These are phyloP conservation scores for Astrothelium macrocarpum DNA, from an alignment of 495 filamentous ascomycete genomes.

Conservation along the genomic window DNA sequence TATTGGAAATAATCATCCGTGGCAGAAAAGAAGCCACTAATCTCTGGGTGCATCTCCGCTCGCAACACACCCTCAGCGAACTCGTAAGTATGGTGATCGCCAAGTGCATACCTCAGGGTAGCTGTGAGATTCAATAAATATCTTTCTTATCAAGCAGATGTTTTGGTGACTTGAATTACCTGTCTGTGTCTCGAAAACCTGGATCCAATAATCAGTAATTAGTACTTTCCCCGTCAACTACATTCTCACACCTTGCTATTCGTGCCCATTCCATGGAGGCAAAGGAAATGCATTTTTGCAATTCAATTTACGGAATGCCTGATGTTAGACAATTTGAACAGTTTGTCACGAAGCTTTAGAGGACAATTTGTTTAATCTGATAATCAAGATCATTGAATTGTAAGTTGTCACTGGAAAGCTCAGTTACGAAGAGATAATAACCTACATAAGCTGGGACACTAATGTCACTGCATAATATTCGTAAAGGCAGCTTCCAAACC, in stretches of 20 bases:
- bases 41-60: background rate
- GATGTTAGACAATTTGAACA: no score
- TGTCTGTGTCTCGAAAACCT: background rate
- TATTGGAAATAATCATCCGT: background rate
- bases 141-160: background rate
- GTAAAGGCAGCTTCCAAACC: no score
- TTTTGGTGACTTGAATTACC: background rate
- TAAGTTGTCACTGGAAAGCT: no score
- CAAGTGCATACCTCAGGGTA: background rate
- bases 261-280: background rate
- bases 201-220: background rate
- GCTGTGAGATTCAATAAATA: constrained; percentile 37
- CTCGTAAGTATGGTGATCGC: background rate
- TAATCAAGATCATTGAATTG: no score
- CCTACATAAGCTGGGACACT: no score
- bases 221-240: background rate
- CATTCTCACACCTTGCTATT: background rate
- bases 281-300: background rate
- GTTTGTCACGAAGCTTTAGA: no score
- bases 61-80: background rate
- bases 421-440: no score
- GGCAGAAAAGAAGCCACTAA: background rate
- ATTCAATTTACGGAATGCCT: no score
- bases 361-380: no score
- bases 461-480: no score